A percentile compares a stretch with the other conserved stretches of the same genome.
phyloP scores from a whole-genome alignment of 176 grass and related monocot genomes.

The Triticum turgidum region DNA sequence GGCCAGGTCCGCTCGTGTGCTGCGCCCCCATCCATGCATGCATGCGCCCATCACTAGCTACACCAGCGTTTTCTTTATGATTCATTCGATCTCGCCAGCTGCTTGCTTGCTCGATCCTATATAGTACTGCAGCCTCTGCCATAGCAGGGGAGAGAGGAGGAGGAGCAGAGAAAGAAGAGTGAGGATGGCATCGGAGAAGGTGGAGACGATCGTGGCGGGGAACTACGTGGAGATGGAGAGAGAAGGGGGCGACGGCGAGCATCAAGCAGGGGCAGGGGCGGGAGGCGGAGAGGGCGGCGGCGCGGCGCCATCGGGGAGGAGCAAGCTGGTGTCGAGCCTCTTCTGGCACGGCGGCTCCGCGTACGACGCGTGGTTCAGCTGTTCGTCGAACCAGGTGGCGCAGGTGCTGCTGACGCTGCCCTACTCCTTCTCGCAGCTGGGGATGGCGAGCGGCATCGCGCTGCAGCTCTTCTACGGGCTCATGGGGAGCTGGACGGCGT shows the following conservation, averaged over 20 bases:
- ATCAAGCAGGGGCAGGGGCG: not conserved
- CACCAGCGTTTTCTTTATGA: conserved; percentile 33
- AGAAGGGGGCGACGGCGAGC: conserved; percentile 11
- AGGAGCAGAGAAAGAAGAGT: not conserved
- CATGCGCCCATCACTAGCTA: conserved; percentile 32
- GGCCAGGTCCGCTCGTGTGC: conserved; percentile 69
- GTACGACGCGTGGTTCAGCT: conserved; percentile 99
- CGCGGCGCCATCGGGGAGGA: not conserved
- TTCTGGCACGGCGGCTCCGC: conserved; percentile 90
- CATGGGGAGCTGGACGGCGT: conserved; percentile 95
- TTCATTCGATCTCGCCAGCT: conserved; percentile 29
- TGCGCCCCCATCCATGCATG: conserved; percentile 45
- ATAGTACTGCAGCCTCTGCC: not conserved
- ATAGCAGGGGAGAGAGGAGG: not conserved
- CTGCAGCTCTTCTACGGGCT: conserved; percentile 90
- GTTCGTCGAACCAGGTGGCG: conserved; percentile 96
- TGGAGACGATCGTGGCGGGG: conserved; percentile 92
- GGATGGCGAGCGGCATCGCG: conserved; percentile 70
- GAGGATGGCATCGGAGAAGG: conserved; percentile 87
- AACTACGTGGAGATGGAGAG: conserved; percentile 96
- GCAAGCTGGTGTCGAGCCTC: conserved; percentile 51
- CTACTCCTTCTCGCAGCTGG: conserved; percentile 97
- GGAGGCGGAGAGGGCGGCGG: not conserved
- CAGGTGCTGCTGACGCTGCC: conserved; percentile 99
- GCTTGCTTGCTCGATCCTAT: conserved; percentile 17